Percentiles rank a stretch among this genome's conserved stretches.
phyloP scores from a whole-genome alignment of 2,329 filamentous ascomycete genomes.

The Diaporthe ilicicola region DNA sequence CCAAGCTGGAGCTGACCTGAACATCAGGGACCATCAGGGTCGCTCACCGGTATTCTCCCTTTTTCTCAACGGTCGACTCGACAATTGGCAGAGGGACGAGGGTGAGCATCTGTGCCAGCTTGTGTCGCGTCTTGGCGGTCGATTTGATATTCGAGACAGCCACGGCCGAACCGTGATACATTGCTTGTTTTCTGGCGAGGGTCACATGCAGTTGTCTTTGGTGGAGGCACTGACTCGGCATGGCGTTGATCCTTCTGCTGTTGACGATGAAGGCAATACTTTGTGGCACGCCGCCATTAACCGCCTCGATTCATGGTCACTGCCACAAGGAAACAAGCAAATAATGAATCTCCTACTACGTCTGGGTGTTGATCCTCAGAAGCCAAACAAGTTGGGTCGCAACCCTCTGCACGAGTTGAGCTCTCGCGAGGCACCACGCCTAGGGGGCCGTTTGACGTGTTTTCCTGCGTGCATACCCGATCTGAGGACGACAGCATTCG shows the following conservation, averaged over 20 bases:
- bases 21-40: background rate
- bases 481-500: background rate
- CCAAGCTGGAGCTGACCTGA: slow-evolving; percentile 13
- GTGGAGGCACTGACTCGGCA: background rate
- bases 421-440: background rate
- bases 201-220: background rate
- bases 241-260: background rate
- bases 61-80: background rate
- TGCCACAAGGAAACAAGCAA: slow-evolving; percentile 1
- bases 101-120: background rate
- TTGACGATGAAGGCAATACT: slow-evolving; percentile 13
- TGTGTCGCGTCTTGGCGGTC: background rate
- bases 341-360: background rate
- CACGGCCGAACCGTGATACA: background rate
- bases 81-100: background rate
- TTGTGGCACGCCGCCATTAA: slow-evolving; percentile 2
- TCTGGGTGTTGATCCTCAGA: slow-evolving; percentile 4
- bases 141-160: background rate
- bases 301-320: background rate
- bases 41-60: background rate
- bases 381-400: background rate
- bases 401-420: background rate
- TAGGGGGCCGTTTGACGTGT: background rate
- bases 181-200: background rate
- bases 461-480: background rate